Evolutionary conservation across 176 grass and related monocot species (phyloP).

Genomic region (Chloris gayana): DNA sequence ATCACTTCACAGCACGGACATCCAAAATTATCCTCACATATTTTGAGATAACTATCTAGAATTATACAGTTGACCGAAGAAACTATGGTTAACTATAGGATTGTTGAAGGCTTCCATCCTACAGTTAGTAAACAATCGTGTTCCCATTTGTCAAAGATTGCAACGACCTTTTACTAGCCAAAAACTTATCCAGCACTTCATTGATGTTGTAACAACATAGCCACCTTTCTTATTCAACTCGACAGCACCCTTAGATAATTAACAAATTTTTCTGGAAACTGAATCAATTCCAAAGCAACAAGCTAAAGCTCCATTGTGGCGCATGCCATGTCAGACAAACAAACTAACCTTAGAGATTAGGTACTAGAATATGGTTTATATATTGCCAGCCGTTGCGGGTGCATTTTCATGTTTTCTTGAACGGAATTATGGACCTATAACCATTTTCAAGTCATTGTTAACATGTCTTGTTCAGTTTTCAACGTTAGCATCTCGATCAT

Average conservation of each 20-base stretch:
- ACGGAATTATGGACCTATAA: slow-evolving; percentile 38
- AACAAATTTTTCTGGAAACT: slow-evolving; percentile 37
- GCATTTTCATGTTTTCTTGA: slow-evolving; percentile 49
- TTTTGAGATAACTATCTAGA: too few species aligned
- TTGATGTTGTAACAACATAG: slow-evolving; percentile 37
- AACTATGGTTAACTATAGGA: not conserved
- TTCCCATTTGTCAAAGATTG: slow-evolving; percentile 41
- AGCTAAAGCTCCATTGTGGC: slow-evolving; percentile 50
- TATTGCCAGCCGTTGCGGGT: slow-evolving; percentile 39
- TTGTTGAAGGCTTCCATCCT: not conserved
- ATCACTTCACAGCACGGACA: not conserved
- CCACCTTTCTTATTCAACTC: slow-evolving; percentile 26
- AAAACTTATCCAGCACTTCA: slow-evolving; percentile 47
- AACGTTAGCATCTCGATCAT: slow-evolving; percentile 16
- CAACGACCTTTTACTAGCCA: slow-evolving; percentile 33
- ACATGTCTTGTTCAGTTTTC: slow-evolving; percentile 37
- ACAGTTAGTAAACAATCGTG: not conserved
- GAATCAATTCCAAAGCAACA: slow-evolving; percentile 49
- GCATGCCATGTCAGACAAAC: slow-evolving; percentile 35
- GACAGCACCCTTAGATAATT: slow-evolving; percentile 8
- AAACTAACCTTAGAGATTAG: slow-evolving; percentile 30
- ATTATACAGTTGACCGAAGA: not conserved
- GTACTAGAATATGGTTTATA: slow-evolving; percentile 27
- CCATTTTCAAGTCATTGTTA: slow-evolving; percentile 42
- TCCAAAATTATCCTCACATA: too few species aligned